Evolutionary conservation across 768 basidiomycete genomes (phyloP).

Genomic region (Rhodotorula babjevae): DNA sequence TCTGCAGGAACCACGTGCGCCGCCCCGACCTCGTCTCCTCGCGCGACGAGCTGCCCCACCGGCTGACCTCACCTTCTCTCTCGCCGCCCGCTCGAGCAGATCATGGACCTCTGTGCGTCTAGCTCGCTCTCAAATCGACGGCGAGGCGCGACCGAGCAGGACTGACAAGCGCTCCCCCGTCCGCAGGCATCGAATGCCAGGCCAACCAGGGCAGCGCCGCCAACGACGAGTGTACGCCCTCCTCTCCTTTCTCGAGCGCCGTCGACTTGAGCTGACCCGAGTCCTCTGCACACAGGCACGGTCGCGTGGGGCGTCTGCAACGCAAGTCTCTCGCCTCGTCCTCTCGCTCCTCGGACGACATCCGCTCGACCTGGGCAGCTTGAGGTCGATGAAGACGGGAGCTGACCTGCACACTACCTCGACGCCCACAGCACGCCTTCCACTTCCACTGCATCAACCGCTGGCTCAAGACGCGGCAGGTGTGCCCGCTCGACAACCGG

Average conservation of each 20-base stretch:
- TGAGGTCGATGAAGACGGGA: too few relatives aligned
- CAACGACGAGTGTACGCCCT: constrained; percentile 69
- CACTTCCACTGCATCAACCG: constrained; percentile 99
- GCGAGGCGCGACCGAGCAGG: too few relatives aligned
- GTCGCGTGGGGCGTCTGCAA: constrained; percentile 99
- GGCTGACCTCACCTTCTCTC: background rate
- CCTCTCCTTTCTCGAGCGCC: background rate
- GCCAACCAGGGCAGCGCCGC: constrained; percentile 97
- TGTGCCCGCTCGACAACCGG: constrained; percentile 82
- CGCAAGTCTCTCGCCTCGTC: constrained; percentile 53
- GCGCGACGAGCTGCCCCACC: background rate
- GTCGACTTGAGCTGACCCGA: background rate
- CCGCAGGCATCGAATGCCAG: constrained; percentile 94
- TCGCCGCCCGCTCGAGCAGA: constrained; percentile 54
- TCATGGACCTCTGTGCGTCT: constrained; percentile 94
- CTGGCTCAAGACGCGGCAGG: constrained; percentile 96
- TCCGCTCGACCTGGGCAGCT: background rate
- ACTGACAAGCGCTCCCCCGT: background rate
- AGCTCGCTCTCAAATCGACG: background rate
- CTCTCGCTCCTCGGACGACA: background rate
- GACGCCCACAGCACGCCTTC: constrained; percentile 74
- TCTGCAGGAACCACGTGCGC: constrained; percentile 61
- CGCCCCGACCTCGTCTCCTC: too few relatives aligned
- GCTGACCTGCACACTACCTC: background rate
- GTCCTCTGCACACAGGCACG: constrained; percentile 50